phyloP scores from a whole-genome alignment of 768 basidiomycete genomes.

The Tylopilus sp. region DNA sequence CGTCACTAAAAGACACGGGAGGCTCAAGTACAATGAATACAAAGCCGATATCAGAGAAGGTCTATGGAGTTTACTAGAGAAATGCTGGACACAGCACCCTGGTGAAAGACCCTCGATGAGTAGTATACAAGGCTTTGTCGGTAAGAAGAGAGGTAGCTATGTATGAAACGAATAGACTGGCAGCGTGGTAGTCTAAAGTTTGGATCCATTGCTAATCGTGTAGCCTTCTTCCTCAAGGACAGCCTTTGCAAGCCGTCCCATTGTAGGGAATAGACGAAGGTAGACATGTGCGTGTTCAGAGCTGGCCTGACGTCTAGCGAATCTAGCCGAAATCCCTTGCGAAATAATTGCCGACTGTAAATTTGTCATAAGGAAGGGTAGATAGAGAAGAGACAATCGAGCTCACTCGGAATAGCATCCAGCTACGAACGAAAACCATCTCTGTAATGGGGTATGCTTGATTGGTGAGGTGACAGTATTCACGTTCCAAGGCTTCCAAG shows the following conservation, averaged over 20 bases:
- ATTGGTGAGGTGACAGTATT: conserved; percentile 67
- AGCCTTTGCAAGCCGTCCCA: conserved; percentile 61
- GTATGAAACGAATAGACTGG: background rate
- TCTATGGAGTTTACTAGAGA: conserved; percentile 17
- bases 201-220: conserved; percentile 22
- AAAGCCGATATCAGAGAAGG: conserved; percentile 14
- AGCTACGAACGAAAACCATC: conserved; percentile 79
- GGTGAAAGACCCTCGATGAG: conserved; percentile 13
- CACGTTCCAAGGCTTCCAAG: conserved; percentile 72
- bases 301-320: conserved; percentile 83
- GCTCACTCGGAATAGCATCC: conserved; percentile 79
- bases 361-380: conserved; percentile 2
- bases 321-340: conserved; percentile 88
- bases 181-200: conserved; percentile 18
- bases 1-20: conserved; percentile 9
- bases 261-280: conserved; percentile 46
- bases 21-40: conserved; percentile 19
- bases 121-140: conserved; percentile 13
- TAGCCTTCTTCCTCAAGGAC: conserved; percentile 55
- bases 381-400: background rate
- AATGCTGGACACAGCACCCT: conserved; percentile 18
- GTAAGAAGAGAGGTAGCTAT: conserved; percentile 19
- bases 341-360: conserved; percentile 70
- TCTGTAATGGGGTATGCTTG: conserved; percentile 73
- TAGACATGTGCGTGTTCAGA: conserved; percentile 68